Evolutionary conservation across 2,329 filamentous ascomycete species (phyloP).

Genomic region (Ploettnerulaceae sp.): DNA sequence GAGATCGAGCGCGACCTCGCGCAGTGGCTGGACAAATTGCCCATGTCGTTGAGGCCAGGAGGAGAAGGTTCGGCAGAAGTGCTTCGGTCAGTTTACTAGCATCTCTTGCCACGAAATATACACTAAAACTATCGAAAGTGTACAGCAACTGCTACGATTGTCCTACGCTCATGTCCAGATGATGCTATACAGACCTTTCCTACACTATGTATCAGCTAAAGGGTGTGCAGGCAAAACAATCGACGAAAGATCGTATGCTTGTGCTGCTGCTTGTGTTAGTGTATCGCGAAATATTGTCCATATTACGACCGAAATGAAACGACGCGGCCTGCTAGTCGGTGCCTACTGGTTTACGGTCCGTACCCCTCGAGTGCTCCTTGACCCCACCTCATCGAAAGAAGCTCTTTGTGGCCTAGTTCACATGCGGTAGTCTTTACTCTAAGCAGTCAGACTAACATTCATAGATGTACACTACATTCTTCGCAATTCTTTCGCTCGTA

Average conservation of each 20-base stretch:
- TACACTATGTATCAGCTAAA: slow-evolving; percentile 73
- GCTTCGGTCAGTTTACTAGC: slow-evolving; percentile 56
- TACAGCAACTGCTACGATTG: slow-evolving; percentile 72
- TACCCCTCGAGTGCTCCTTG: neutral
- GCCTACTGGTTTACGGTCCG: slow-evolving; percentile 72
- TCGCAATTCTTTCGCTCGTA: slow-evolving; percentile 71
- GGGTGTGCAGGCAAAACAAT: slow-evolving; percentile 51
- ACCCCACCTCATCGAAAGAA: too few species aligned
- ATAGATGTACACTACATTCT: slow-evolving; percentile 72
- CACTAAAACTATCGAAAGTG: slow-evolving; percentile 36
- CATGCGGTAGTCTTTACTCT: neutral
- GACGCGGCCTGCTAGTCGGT: slow-evolving; percentile 68
- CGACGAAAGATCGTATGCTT: slow-evolving; percentile 76
- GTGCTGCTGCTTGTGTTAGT: slow-evolving; percentile 56
- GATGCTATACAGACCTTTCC: slow-evolving; percentile 75
- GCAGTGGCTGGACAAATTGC: slow-evolving; percentile 62
- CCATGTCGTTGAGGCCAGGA: slow-evolving; percentile 72
- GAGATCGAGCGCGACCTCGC: slow-evolving; percentile 61
- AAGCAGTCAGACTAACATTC: neutral
- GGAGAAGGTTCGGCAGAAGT: slow-evolving; percentile 70
- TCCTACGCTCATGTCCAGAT: slow-evolving; percentile 81
- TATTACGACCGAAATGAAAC: slow-evolving; percentile 73
- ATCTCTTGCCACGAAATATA: neutral
- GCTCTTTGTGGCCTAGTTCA: neutral
- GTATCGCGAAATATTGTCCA: slow-evolving; percentile 69